Percentiles rank a stretch among this genome's conserved stretches.
Conservation (phyloP, 306 rosid species). For the Cucurbita moschata region DNA sequence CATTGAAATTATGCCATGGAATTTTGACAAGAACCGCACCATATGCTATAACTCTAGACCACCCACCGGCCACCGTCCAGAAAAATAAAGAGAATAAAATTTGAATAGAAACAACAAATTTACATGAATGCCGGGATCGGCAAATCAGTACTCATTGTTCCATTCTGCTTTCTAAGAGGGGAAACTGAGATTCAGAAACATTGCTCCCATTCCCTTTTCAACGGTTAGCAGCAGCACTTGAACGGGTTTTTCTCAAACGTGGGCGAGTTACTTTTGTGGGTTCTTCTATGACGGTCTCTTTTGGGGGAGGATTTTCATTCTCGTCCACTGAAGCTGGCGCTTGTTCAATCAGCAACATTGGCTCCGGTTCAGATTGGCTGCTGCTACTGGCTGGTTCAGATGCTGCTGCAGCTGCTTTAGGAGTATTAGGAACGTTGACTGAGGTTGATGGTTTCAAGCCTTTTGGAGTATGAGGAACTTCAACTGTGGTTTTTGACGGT, state of each 20-base stretch:
- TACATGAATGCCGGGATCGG: constrained; percentile 34
- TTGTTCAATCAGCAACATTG: constrained; percentile 27
- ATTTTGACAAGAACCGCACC: background rate
- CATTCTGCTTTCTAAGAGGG: background rate
- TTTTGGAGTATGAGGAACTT: constrained; percentile 17
- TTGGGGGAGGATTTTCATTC: constrained; percentile 26
- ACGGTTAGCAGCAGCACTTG: constrained; percentile 1
- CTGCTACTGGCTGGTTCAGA: constrained; percentile 14
- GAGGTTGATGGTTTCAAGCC: constrained; percentile 17
- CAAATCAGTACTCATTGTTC: constrained; percentile 19
- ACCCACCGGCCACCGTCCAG: constrained; percentile 7
- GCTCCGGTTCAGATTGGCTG: constrained; percentile 17
- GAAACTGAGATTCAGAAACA: constrained; percentile 1
- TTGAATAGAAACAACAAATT: constrained; percentile 28
- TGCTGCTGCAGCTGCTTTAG: constrained; percentile 21
- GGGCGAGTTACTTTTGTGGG: constrained; percentile 15
- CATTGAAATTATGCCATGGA: background rate
- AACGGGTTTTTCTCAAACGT: constrained; percentile 27
- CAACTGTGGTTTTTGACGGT: constrained; percentile 10
- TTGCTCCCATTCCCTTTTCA: background rate
- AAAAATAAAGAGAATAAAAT: constrained; percentile 35
- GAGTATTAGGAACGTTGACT: constrained; percentile 13
- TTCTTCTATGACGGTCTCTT: constrained; percentile 35
- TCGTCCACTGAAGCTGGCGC: constrained; percentile 27
- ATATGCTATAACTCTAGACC: background rate